Evolutionary conservation across 495 filamentous ascomycete genomes (phyloP).

Genomic region (Poronia punctata): DNA sequence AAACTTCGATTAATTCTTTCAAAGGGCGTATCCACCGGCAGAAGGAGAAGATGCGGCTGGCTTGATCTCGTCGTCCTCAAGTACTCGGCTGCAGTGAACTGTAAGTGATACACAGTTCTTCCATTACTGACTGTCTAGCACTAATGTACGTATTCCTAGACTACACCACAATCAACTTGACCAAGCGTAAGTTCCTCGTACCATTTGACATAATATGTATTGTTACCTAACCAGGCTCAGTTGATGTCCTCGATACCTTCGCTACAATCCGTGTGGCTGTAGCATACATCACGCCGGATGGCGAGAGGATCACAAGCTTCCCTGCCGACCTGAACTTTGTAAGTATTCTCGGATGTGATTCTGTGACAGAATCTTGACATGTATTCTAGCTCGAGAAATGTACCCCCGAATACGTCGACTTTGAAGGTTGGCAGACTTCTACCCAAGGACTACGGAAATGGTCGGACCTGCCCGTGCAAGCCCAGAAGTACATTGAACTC

Average conservation of each 20-base stretch:
- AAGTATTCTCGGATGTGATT: constrained; percentile 28
- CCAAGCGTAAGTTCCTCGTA: constrained; percentile 40
- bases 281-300: constrained; percentile 53
- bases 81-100: constrained; percentile 62
- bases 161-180: constrained; percentile 75
- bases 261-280: constrained; percentile 71
- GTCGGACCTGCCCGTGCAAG: constrained; percentile 64
- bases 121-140: not conserved
- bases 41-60: constrained; percentile 79
- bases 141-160: constrained; percentile 19
- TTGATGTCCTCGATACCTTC: constrained; percentile 84
- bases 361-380: constrained; percentile 19
- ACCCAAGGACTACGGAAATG: constrained; percentile 57
- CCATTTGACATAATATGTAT: not conserved
- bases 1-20: not conserved
- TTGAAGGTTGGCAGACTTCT: constrained; percentile 71
- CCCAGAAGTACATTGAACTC: constrained; percentile 66
- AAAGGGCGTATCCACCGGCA: constrained; percentile 78
- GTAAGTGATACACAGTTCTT: constrained; percentile 1
- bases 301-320: constrained; percentile 50
- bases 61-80: constrained; percentile 78
- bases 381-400: constrained; percentile 25
- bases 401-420: constrained; percentile 61
- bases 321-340: constrained; percentile 65
- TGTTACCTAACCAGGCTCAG: constrained; percentile 16